These are phyloP conservation scores for Ganoderma boninense DNA, from an alignment of 1,284 basidiomycete genomes.

Conservation along the genomic window DNA sequence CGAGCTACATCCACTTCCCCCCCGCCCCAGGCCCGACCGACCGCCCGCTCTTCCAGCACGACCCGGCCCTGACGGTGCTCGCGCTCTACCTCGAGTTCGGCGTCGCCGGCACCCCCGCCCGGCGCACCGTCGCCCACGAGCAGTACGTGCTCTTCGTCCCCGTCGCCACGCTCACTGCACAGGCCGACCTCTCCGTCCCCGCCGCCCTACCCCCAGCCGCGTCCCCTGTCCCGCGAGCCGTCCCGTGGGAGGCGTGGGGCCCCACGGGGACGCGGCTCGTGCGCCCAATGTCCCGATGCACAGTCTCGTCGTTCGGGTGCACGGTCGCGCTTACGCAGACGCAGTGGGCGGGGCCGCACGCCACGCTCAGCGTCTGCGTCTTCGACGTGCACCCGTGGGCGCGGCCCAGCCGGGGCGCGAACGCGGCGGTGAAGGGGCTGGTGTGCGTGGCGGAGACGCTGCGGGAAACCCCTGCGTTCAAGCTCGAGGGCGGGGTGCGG, in stretches of 20 bases:
- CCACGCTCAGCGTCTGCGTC: not conserved
- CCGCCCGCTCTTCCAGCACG: not conserved
- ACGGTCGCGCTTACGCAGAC: not conserved
- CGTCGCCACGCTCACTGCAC: not conserved
- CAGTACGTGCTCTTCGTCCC: not conserved
- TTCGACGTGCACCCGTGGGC: slow-evolving; percentile 1
- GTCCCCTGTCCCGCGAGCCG: not conserved
- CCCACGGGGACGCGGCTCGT: not conserved
- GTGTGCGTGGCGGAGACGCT: not conserved
- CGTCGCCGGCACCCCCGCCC: not conserved
- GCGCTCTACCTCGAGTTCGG: not conserved
- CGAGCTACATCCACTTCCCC: not conserved
- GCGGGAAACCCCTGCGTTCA: not conserved
- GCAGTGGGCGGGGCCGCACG: not conserved
- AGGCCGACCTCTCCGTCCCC: not conserved
- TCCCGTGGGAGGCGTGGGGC: not conserved
- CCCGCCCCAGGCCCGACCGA: not conserved
- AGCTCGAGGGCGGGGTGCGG: not conserved
- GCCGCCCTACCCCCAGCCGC: too few relatives aligned
- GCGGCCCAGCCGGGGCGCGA: not conserved
- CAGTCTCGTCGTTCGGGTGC: not conserved
- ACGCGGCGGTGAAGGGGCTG: not conserved
- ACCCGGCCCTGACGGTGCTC: not conserved
- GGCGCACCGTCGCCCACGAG: too few relatives aligned
- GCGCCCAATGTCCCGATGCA: not conserved